These are phyloP conservation scores for Telfairia occidentalis DNA, from an alignment of 331 rosid genomes.

Conservation along the genomic window DNA sequence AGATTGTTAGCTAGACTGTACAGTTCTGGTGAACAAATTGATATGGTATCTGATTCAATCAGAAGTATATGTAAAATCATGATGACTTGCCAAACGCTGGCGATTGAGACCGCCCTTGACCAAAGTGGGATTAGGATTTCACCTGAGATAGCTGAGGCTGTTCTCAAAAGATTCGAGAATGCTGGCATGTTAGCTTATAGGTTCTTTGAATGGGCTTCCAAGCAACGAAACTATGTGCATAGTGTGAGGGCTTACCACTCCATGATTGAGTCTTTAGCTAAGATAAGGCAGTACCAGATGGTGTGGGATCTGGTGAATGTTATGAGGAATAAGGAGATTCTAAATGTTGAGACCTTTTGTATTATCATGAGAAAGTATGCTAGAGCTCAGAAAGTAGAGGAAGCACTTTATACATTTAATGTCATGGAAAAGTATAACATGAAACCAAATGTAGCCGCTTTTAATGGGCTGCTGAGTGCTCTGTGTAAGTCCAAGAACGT, in stretches of 20 bases:
- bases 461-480: conserved; percentile 70
- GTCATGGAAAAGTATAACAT: conserved; percentile 60
- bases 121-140: conserved; percentile 57
- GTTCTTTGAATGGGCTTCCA: conserved; percentile 56
- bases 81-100: conserved; percentile 39
- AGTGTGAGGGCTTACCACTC: conserved; percentile 60
- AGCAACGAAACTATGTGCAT: conserved; percentile 43
- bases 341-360: conserved; percentile 75
- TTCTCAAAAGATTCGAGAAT: conserved; percentile 53
- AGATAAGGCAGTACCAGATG: conserved; percentile 73
- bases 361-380: conserved; percentile 79
- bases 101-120: conserved; percentile 60
- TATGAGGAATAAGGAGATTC: conserved; percentile 52
- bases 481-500: conserved; percentile 73
- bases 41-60: conserved; percentile 32
- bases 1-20: conserved; percentile 18
- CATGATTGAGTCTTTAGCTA: conserved; percentile 64
- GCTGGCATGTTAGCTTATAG: conserved; percentile 63
- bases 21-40: conserved; percentile 23
- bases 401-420: conserved; percentile 70
- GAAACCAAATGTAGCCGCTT: conserved; percentile 53
- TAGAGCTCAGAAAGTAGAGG: conserved; percentile 68
- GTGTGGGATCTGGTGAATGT: conserved; percentile 72
- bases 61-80: conserved; percentile 39
- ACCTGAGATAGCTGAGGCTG: conserved; percentile 45